phyloP scores from a whole-genome alignment of 306 rosid genomes.

The Delonix regia region DNA sequence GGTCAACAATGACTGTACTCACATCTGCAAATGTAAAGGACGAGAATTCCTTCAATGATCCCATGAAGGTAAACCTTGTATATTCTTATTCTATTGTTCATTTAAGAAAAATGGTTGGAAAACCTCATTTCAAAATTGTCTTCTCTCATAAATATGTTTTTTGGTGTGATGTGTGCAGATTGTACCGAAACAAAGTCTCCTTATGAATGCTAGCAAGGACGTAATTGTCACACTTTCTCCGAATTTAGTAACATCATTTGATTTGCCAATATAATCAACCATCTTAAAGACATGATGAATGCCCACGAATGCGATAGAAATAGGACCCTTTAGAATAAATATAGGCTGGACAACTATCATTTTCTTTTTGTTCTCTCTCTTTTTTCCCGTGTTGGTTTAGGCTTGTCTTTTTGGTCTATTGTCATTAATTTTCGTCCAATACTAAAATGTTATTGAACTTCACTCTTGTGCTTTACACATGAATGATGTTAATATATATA shows the following conservation, averaged over 20 bases:
- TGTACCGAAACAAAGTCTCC: conserved; percentile 22
- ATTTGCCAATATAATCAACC: conserved; percentile 44
- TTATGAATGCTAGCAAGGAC: conserved; percentile 41
- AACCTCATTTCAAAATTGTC: not conserved
- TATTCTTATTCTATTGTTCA: no score
- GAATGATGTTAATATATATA: no score
- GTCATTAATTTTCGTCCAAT: no score
- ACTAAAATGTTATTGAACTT: no score
- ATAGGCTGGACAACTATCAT: no score
- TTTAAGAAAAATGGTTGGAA: not conserved
- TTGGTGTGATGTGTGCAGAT: conserved; percentile 42
- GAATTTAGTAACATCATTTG: conserved; percentile 55
- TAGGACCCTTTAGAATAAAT: no score
- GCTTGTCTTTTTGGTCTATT: no score
- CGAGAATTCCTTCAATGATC: conserved; percentile 62
- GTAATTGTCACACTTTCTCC: conserved; percentile 43
- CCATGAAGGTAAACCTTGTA: conserved; percentile 44
- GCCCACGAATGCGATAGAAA: no score
- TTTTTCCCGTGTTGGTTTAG: no score
- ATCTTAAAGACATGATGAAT: not conserved
- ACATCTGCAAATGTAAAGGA: conserved; percentile 46
- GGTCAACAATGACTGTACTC: conserved; percentile 6
- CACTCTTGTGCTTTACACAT: no score
- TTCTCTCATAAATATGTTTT: not conserved
- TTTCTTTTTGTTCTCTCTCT: no score